Evolutionary conservation across 805 yeast genomes (phyloP).

Genomic region (Ogataea ramenticola): DNA sequence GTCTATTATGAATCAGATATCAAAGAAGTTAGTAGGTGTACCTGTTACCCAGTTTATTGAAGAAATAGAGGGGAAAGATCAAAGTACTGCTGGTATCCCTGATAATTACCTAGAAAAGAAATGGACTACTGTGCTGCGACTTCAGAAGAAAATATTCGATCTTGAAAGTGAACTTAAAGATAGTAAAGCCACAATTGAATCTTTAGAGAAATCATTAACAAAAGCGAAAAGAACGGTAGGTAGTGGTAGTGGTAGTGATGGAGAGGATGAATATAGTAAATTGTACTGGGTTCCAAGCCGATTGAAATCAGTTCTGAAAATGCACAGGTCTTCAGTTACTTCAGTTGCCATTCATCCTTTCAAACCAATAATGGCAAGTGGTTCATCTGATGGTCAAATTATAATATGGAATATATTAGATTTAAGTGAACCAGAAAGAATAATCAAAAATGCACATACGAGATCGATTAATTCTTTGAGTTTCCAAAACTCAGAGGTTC

Average conservation of each 20-base stretch:
- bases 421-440: slow-evolving; percentile 50
- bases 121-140: slow-evolving; percentile 79
- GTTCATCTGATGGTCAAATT: slow-evolving; percentile 66
- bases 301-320: slow-evolving; percentile 36
- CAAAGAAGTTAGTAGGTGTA: neutral
- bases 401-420: slow-evolving; percentile 65
- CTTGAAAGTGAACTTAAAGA: slow-evolving; percentile 50
- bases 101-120: slow-evolving; percentile 52
- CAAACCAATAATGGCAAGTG: slow-evolving; percentile 58
- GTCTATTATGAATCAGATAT: slow-evolving; percentile 1
- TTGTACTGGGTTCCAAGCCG: slow-evolving; percentile 58
- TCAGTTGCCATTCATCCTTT: slow-evolving; percentile 66
- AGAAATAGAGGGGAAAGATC: slow-evolving; percentile 1
- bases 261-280: slow-evolving; percentile 18
- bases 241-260: neutral
- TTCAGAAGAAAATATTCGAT: slow-evolving; percentile 68
- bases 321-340: slow-evolving; percentile 56
- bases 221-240: neutral
- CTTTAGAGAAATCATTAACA: neutral
- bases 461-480: slow-evolving; percentile 52
- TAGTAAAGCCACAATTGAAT: neutral
- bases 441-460: slow-evolving; percentile 65
- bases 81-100: slow-evolving; percentile 14
- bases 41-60: neutral
- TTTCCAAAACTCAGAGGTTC: slow-evolving; percentile 43